Percentiles rank a stretch among this genome's conserved stretches.
These are phyloP conservation scores for Wickerhamiella nectarea DNA, from an alignment of 805 yeast species.

Conservation along the genomic window DNA sequence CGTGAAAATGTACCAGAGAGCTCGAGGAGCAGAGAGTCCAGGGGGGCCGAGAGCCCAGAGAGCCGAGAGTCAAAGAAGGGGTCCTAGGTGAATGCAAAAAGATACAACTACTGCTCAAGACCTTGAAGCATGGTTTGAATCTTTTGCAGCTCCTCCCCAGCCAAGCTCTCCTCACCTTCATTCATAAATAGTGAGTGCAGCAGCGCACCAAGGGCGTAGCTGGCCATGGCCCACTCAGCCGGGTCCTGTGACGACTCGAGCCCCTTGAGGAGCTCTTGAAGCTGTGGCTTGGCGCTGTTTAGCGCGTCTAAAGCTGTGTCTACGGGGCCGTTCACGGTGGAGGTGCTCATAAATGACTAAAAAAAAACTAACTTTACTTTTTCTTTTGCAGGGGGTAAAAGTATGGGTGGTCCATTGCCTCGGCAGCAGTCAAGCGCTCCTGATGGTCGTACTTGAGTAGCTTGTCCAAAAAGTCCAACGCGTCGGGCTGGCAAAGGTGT, in stretches of 20 bases:
- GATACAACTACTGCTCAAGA: no score
- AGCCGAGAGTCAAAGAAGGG: no score
- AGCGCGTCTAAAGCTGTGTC: background rate
- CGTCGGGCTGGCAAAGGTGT: constrained; percentile 54
- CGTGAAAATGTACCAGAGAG: no score
- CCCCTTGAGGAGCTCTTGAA: background rate
- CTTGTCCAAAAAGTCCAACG: constrained; percentile 61
- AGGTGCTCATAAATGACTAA: background rate
- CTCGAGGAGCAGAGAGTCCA: no score
- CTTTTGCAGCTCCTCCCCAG: constrained; percentile 5
- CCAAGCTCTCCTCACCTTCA: constrained; percentile 5
- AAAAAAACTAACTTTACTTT: constrained; percentile 1
- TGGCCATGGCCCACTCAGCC: constrained; percentile 7
- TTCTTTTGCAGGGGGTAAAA: constrained; percentile 31
- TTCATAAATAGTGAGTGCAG: constrained; percentile 3
- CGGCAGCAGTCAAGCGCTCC: constrained; percentile 74
- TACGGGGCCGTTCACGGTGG: no score
- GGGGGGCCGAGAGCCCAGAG: no score
- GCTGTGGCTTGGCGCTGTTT: background rate
- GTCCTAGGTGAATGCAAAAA: no score
- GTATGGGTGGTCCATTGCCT: constrained; percentile 69
- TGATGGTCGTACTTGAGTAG: constrained; percentile 75
- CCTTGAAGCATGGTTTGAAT: background rate
- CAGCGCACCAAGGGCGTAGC: constrained; percentile 5
- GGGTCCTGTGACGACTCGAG: constrained; percentile 6